Percentiles rank a stretch among this genome's conserved stretches.
Evolutionary conservation across 2,329 filamentous ascomycete species (phyloP).

Genomic region (Anthostomella pinea): DNA sequence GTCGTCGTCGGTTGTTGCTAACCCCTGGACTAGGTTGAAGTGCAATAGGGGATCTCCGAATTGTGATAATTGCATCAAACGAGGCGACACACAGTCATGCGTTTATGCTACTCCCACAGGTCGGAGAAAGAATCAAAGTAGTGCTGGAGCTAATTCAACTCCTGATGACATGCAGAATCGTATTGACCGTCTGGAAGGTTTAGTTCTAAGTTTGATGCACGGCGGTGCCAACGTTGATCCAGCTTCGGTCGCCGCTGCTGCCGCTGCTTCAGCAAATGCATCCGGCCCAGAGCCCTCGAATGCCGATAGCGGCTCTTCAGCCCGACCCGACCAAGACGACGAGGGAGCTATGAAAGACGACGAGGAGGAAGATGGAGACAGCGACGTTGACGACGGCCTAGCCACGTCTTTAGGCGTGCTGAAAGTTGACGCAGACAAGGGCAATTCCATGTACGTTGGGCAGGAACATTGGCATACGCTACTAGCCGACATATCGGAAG

Average conservation of each 20-base stretch:
- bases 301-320: conserved; percentile 45
- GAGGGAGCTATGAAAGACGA: conserved; percentile 50
- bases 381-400: conserved; percentile 65
- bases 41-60: conserved; percentile 90
- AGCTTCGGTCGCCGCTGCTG: conserved; percentile 32
- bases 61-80: conserved; percentile 84
- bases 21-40: conserved; percentile 51
- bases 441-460: conserved; percentile 77
- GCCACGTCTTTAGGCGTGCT: conserved; percentile 76
- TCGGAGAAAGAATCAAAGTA: conserved; percentile 70
- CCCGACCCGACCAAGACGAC: conserved; percentile 53
- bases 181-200: conserved; percentile 88
- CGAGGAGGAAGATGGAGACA: conserved; percentile 59
- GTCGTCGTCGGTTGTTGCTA: conserved; percentile 27
- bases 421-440: conserved; percentile 74
- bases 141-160: conserved; percentile 49
- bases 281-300: conserved; percentile 31
- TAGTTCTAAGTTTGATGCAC: conserved; percentile 93
- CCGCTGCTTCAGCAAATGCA: conserved; percentile 26
- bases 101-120: conserved; percentile 72
- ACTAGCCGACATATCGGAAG: conserved; percentile 80
- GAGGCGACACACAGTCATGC: conserved; percentile 76
- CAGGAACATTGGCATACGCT: conserved; percentile 83
- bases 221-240: conserved; percentile 60
- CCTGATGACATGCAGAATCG: conserved; percentile 98